phyloP scores from a whole-genome alignment of 306 rosid species.

The Fragaria vesca region DNA sequence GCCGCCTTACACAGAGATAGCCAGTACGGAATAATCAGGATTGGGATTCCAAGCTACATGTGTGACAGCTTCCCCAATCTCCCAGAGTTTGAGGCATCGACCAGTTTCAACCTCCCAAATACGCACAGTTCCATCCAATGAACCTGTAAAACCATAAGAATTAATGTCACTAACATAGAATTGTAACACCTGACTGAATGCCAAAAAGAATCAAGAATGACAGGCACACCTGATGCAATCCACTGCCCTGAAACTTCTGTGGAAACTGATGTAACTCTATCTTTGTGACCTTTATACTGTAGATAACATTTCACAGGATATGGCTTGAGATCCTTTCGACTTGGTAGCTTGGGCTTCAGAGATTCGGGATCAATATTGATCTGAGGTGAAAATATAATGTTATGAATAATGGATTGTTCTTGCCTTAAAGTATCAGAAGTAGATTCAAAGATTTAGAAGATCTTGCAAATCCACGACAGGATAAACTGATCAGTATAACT shows the following conservation, averaged over 20 bases:
- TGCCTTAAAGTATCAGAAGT: background rate
- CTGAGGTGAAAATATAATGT: constrained; percentile 39
- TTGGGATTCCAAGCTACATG: constrained; percentile 94
- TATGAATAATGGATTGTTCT: constrained; percentile 1
- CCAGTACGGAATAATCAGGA: constrained; percentile 64
- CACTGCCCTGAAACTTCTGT: constrained; percentile 83
- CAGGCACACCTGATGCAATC: constrained; percentile 89
- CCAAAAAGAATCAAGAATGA: constrained; percentile 15
- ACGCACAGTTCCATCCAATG: constrained; percentile 86
- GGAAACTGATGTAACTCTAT: constrained; percentile 78
- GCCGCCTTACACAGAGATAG: constrained; percentile 67
- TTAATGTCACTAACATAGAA: constrained; percentile 18
- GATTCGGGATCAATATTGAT: constrained; percentile 87
- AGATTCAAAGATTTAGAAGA: background rate
- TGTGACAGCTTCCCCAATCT: constrained; percentile 72
- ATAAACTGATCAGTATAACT: background rate
- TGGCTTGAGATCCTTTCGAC: constrained; percentile 82
- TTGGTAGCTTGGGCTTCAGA: constrained; percentile 90
- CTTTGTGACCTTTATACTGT: constrained; percentile 85
- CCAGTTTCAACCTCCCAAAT: constrained; percentile 94
- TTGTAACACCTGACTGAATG: constrained; percentile 7
- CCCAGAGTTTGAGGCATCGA: constrained; percentile 76
- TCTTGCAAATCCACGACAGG: constrained; percentile 9
- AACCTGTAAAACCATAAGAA: constrained; percentile 51
- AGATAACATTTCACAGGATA: constrained; percentile 72